phyloP scores from a whole-genome alignment of 2,329 filamentous ascomycete species.

The Fusarium miscanthi region DNA sequence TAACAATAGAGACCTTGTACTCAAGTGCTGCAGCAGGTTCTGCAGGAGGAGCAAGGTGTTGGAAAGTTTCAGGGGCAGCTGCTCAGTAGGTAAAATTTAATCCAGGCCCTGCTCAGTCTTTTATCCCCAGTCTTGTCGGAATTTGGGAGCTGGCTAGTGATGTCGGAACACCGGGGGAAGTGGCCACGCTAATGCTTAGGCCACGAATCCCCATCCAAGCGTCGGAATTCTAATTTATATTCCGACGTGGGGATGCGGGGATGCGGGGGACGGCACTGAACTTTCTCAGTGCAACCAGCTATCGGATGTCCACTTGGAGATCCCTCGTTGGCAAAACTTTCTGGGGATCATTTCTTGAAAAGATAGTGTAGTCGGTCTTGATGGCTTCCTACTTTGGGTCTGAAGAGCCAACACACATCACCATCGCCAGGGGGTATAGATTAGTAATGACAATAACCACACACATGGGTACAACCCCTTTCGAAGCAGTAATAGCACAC shows the following conservation, averaged over 20 bases:
- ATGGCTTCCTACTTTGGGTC: background rate
- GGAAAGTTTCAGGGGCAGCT: too few species aligned
- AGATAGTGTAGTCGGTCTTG: accelerated
- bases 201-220: background rate
- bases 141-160: accelerated
- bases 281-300: accelerated
- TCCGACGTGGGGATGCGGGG: background rate
- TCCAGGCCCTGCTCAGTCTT: background rate
- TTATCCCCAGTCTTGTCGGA: accelerated
- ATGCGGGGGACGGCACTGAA: background rate
- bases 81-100: too few species aligned
- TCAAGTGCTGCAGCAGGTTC: accelerated
- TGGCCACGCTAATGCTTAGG: background rate
- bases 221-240: background rate
- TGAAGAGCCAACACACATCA: background rate
- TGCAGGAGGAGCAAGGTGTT: too few species aligned
- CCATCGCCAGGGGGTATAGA: accelerated
- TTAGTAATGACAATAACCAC: background rate
- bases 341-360: accelerated
- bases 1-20: accelerated
- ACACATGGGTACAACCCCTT: background rate
- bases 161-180: background rate
- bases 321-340: accelerated
- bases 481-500: accelerated
- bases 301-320: accelerated